Conservation (phyloP, 202 grass and related monocot genomes). For the Thinopyrum obtusiflorum region DNA sequence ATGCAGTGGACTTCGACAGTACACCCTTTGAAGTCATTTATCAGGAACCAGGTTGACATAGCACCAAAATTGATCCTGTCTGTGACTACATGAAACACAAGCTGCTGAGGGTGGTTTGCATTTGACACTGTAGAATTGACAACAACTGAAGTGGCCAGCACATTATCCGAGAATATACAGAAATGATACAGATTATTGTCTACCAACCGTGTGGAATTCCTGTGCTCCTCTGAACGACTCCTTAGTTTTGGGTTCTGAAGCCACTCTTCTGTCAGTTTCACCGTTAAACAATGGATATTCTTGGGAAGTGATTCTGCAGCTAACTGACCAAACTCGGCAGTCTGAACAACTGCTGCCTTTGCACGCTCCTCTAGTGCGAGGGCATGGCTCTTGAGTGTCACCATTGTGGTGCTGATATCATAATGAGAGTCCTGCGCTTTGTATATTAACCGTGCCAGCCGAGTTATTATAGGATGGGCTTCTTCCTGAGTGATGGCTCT, state of each 20-base stretch:
- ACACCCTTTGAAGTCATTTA: conserved; percentile 89
- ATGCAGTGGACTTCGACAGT: conserved; percentile 83
- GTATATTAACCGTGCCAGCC: conserved; percentile 75
- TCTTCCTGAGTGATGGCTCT: conserved; percentile 69
- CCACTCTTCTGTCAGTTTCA: conserved; percentile 86
- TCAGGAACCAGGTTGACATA: conserved; percentile 89
- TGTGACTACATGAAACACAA: conserved; percentile 98
- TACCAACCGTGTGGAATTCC: conserved; percentile 80
- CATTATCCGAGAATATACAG: conserved; percentile 96
- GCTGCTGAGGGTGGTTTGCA: conserved; percentile 95
- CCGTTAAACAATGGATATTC: conserved; percentile 72
- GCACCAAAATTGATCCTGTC: conserved; percentile 70
- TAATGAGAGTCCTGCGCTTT: conserved; percentile 96
- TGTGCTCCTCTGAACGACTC: conserved; percentile 64
- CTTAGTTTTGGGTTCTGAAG: conserved; percentile 51
- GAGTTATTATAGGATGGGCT: conserved; percentile 77
- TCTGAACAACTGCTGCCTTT: conserved; percentile 82
- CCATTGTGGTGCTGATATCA: conserved; percentile 87
- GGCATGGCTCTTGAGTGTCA: conserved; percentile 80
- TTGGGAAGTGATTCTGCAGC: conserved; percentile 80
- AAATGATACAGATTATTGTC: conserved; percentile 99
- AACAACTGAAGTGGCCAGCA: conserved; percentile 85
- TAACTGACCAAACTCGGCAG: conserved; percentile 85
- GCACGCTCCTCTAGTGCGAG: conserved; percentile 83
- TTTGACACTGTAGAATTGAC: conserved; percentile 93